Base-by-base conservation (phyloP, 352 stramenopile species). In the Phytophthora pluvialis region DNA sequence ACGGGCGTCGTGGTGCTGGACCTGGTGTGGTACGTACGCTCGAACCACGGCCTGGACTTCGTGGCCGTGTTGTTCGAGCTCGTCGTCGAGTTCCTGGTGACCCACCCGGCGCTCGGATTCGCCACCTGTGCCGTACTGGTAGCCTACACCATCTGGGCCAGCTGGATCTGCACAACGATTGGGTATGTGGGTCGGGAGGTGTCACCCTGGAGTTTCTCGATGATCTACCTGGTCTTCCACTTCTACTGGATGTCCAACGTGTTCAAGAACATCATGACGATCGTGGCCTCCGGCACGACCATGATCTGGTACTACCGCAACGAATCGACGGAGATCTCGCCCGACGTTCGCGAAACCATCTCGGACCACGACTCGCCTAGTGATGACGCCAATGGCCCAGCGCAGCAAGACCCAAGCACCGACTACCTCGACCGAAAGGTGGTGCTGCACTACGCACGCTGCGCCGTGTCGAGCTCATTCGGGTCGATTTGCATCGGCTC, bases 221-320 rank as follows among this genome's bases (percentile, higher is more conserved):
- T 94, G 60, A 60, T 94, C 5, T 88, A 86, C 40, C 47, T 95
- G 16, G 83, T 93, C 46, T 81, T 93, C 36, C 88, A 95, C 64
- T 94, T 94, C 49, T 95, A 95, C 72, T 95, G 88, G 88, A 94
- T 79, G 47, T 92, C 88, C 29, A 93, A 95, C 55, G 69, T 95
- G 13, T 85, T 95, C 56, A 94, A 94, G 70, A 91, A 91, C 44
- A 75, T 95, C 21, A 63, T 94, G 35, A 93, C 86, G 0, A 78
- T 94, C 35, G 77, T 95, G 18, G 81, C 85, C 8, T 92, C 88
- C 0, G 88, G 88, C 25, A 80, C 86, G 45, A 92, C 86, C 6
- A 90, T 94, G 66, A 86, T 93, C 40, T 95, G 88, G 86, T 95
- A 94, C 67, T 92, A 92, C 73, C 81, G 81, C 50, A 80, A 91